Evolutionary conservation across 768 basidiomycete species (phyloP).

Genomic region (Termitomyces sp.): DNA sequence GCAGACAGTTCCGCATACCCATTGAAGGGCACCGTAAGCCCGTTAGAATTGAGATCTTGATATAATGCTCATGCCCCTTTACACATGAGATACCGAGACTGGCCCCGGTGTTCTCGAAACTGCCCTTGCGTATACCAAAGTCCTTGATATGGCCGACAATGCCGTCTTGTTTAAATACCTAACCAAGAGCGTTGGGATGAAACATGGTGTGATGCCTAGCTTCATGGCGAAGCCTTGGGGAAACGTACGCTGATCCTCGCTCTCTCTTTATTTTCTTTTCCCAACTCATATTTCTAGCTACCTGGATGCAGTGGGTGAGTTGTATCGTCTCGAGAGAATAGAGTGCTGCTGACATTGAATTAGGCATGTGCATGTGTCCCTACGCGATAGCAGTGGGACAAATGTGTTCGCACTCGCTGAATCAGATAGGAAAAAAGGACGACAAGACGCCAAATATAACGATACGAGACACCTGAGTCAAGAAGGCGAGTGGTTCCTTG

Average conservation of each 20-base stretch:
- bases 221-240: constrained; percentile 99
- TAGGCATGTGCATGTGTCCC: constrained; percentile 89
- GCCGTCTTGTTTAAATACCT: constrained; percentile 89
- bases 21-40: constrained; percentile 83
- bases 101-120: constrained; percentile 88
- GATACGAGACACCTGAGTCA: constrained; percentile 85
- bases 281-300: constrained; percentile 40
- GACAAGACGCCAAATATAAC: constrained; percentile 64
- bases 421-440: constrained; percentile 52
- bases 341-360: neutral
- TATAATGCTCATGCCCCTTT: neutral
- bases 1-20: constrained; percentile 63
- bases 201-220: constrained; percentile 82
- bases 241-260: constrained; percentile 47
- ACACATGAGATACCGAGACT: constrained; percentile 83
- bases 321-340: neutral
- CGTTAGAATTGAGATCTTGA: neutral
- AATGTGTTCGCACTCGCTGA: constrained; percentile 79
- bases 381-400: constrained; percentile 59
- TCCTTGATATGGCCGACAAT: constrained; percentile 82
- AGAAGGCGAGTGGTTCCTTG: constrained; percentile 89
- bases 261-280: neutral
- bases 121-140: constrained; percentile 79
- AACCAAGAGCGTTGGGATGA: constrained; percentile 90
- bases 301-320: constrained; percentile 91